These are phyloP conservation scores for Heritiera fomes DNA, from an alignment of 345 rosid species.

Conservation along the genomic window DNA sequence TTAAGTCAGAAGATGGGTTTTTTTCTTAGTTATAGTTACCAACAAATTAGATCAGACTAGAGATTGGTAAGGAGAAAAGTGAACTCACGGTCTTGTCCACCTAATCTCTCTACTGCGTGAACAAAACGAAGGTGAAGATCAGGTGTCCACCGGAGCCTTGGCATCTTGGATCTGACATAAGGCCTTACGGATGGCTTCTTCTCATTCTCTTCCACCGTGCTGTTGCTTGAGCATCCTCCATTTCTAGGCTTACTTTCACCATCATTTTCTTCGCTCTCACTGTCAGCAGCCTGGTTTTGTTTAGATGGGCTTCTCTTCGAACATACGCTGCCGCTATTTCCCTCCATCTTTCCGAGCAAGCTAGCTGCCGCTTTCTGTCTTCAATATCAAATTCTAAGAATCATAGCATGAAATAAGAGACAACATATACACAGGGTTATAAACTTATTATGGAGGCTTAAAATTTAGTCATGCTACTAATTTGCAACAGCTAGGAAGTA, in stretches of 20 bases:
- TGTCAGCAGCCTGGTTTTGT: slow-evolving; percentile 31
- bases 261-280: slow-evolving; percentile 39
- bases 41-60: neutral
- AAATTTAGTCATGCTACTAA: neutral
- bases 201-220: slow-evolving; percentile 74
- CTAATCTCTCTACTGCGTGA: slow-evolving; percentile 73
- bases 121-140: slow-evolving; percentile 82
- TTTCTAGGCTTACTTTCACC: slow-evolving; percentile 37
- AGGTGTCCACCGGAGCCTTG: slow-evolving; percentile 74
- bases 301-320: slow-evolving; percentile 33
- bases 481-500: neutral
- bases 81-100: slow-evolving; percentile 73
- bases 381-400: slow-evolving; percentile 1
- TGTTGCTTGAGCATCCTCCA: slow-evolving; percentile 75
- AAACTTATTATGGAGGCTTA: neutral
- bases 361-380: neutral
- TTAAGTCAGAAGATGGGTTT: neutral
- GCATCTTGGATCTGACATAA: slow-evolving; percentile 76
- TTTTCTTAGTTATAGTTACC: slow-evolving; percentile 6
- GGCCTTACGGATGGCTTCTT: slow-evolving; percentile 66
- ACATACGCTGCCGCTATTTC: slow-evolving; percentile 30
- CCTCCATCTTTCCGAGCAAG: slow-evolving; percentile 21
- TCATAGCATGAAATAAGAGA: neutral
- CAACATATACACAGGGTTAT: neutral
- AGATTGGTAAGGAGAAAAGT: neutral